Conservation (phyloP, 345 rosid species). For the Acer negundo region DNA sequence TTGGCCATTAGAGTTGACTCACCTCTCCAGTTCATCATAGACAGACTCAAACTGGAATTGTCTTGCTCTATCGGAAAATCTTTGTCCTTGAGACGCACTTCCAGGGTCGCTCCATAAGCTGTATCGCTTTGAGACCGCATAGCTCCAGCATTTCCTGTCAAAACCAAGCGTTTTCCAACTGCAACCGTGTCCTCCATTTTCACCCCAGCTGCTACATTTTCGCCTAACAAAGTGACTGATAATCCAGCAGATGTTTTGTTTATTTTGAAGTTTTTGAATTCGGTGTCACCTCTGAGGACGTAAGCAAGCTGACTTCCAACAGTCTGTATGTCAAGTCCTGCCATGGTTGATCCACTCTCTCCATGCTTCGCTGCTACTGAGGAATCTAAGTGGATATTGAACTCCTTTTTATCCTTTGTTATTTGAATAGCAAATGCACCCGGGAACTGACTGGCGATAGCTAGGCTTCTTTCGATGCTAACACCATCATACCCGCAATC, state of each 20-base stretch:
- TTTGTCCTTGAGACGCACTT: constrained; percentile 33
- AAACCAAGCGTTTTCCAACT: constrained; percentile 30
- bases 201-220: constrained; percentile 39
- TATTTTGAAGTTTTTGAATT: constrained; percentile 27
- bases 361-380: constrained; percentile 36
- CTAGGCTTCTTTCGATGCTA: constrained; percentile 37
- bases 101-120: constrained; percentile 44
- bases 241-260: constrained; percentile 42
- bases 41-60: constrained; percentile 37
- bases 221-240: constrained; percentile 31
- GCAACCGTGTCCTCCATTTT: constrained; percentile 45
- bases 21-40: constrained; percentile 40
- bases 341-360: constrained; percentile 41
- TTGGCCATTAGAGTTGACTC: constrained; percentile 35
- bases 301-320: constrained; percentile 48
- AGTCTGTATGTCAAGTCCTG: constrained; percentile 45
- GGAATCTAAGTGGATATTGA: constrained; percentile 40
- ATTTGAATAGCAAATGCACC: constrained; percentile 37
- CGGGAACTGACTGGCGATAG: constrained; percentile 27
- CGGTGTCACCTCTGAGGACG: constrained; percentile 38
- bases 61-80: constrained; percentile 39
- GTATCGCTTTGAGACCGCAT: constrained; percentile 29
- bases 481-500: constrained; percentile 45
- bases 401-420: constrained; percentile 44
- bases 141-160: constrained; percentile 41